Evolutionary conservation across 2,329 filamentous ascomycete species (phyloP).

Genomic region (Monosporascus sp.): DNA sequence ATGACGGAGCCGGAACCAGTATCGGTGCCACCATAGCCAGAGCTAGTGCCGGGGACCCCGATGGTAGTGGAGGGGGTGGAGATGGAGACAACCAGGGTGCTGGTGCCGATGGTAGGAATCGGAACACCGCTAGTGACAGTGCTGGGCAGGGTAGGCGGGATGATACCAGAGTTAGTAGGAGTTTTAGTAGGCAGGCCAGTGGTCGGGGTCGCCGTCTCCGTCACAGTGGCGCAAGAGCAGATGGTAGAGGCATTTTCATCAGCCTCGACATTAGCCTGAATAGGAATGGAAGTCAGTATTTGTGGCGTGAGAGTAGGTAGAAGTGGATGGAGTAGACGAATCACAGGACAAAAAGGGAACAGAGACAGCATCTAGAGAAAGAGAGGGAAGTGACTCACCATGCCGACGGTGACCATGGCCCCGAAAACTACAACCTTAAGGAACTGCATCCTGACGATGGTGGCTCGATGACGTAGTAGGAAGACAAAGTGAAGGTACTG

Average conservation of each 20-base stretch:
- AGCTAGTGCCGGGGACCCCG: neutral
- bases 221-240: neutral
- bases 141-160: neutral
- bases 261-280: neutral
- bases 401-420: neutral
- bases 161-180: neutral
- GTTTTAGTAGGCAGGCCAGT: neutral
- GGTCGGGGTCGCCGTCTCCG: neutral
- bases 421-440: neutral
- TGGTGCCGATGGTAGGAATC: neutral
- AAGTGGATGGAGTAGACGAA: neutral
- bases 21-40: neutral
- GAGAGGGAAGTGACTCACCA: neutral
- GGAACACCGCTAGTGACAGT: neutral
- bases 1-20: conserved; percentile 1
- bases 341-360: neutral
- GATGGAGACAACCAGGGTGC: neutral
- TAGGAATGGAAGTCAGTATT: neutral
- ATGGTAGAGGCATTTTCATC: neutral
- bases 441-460: neutral
- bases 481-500: neutral
- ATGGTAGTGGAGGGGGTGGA: neutral
- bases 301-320: neutral
- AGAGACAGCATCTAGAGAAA: neutral
- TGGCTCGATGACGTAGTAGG: neutral